Evolutionary conservation across 169 alveolate species (phyloP).

Genomic region (Cryptosporidium canis): DNA sequence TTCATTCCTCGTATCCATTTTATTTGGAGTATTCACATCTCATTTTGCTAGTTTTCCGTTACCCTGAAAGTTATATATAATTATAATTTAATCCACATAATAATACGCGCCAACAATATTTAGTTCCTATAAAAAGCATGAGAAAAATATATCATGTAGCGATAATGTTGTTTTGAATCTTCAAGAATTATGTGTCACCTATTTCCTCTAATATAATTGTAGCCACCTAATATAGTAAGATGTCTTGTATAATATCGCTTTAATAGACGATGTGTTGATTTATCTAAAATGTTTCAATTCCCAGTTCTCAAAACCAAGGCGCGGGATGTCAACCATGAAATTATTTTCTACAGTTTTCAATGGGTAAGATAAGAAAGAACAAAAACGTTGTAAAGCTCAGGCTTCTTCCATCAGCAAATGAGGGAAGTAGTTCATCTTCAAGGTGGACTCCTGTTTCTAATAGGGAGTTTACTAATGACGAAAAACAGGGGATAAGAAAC

Average conservation of each 20-base stretch:
- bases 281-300: not conserved
- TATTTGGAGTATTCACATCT: not conserved
- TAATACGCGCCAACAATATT: not conserved
- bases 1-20: slow-evolving; percentile 69
- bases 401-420: not conserved
- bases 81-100: slow-evolving; percentile 39
- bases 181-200: not conserved
- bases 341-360: not conserved
- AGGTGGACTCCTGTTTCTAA: slow-evolving; percentile 30
- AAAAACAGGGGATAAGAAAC: slow-evolving; percentile 5
- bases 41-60: slow-evolving; percentile 11
- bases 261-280: no score
- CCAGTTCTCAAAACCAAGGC: not conserved
- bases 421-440: not conserved
- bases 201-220: not conserved
- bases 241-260: no score
- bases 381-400: slow-evolving; percentile 20
- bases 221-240: no score
- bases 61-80: not conserved
- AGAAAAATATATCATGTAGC: not conserved
- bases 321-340: slow-evolving; percentile 19
- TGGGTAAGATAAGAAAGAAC: slow-evolving; percentile 13
- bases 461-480: slow-evolving; percentile 25
- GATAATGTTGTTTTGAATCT: not conserved
- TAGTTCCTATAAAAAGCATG: not conserved